Evolutionary conservation across 108 stramenopile species (phyloP), one percentile per base, ranked within the genome.

Genomic region (Stephanodiscus triporus): DNA sequence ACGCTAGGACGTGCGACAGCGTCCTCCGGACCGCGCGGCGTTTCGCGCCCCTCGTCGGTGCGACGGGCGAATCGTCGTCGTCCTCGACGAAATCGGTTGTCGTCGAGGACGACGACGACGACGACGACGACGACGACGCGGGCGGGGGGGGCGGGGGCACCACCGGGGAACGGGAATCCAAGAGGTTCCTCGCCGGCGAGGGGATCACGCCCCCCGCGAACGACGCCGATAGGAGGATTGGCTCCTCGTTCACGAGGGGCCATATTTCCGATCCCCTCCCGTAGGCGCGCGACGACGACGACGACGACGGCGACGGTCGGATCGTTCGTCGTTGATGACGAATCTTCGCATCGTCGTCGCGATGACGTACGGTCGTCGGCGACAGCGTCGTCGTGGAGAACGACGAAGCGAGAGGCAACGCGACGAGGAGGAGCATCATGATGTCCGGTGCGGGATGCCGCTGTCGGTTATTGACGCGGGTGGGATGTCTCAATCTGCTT

Each of bases 211-310:
- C 88, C 40, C 85, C 86, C 23, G 91, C 88, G 66, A 91, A 91
- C 55, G 88, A 89, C 53, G 82, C 65, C 16, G 79, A 40, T 24
- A 91, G 49, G 13, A 48, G 51, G 24, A 91, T 84, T 6, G 81
- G 68, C 29, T 81, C 91, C 38, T 87, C 85, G 59, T 88, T 88
- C 67, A 72, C 68, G 67, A 77, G 80, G 32, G 91, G 91, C 91
- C 91, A 92, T 40, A 92, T 92, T 61, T 88, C 91, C 6, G 88
- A 85, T 38, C 91, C 91, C 57, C 68, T 75, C 17, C 90, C 84
- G 54, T 91, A 91, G 13, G 56, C 59, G 50, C 14, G 43, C 43
- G 43, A 45, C 43, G 43, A 40, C 9, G 43, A 61, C 26, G 53
- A 20, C 16, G 53, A 0, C 24, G 51, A 14, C 6, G 20, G 51